Evolutionary conservation across 176 grass and related monocot genomes (phyloP), one percentile per base, ranked within the genome.

Genomic region (Musa itinerans): DNA sequence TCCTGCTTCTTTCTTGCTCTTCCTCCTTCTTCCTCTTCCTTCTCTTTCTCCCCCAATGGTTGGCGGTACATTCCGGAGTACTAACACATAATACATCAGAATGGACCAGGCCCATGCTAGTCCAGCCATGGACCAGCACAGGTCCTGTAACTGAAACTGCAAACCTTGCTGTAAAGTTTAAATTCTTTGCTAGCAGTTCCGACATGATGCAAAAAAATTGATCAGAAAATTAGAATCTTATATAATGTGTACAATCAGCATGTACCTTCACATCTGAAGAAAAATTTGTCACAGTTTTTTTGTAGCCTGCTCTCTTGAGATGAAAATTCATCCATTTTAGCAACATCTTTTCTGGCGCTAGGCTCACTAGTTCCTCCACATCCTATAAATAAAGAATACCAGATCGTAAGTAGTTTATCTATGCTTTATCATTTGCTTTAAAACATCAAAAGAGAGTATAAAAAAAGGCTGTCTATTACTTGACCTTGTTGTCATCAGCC

Each of bases 301-400:
- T 80, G 85, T 93, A 98, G 51, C 95, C 95, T 81, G 88, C 88
- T 79, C 91, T 98, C 76, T 91, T 98, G 68, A 98, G 82, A 89
- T 98, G 95, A 87, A 90, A 86, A 80, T 98, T 98, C 95, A 98
- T 93, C 90, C 95, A 98, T 67, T 84, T 82, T 68, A 98, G 88
- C 76, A 98, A 76, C 88, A 98, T 87, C 73, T 98, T 98, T 78
- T 98, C 95, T 52, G 95, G 95, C 69, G 86, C 89, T 56, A 98
- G 80, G 58, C 82, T 90, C 88, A 98, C 70, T 55, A 98, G 82
- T 67, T 98, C 95, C 25, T 98, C 95, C 83, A 92, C 85, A 89
- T 98, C 95, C 95, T 98, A 81, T 79, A 79, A 19, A 89, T 80
- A 17, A 68, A 81, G 72, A 49, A 8, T 11, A n/a, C 15, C 17